Evolutionary conservation across 2,329 filamentous ascomycete species (phyloP).

Genomic region (Pseudocercospora eumusae): DNA sequence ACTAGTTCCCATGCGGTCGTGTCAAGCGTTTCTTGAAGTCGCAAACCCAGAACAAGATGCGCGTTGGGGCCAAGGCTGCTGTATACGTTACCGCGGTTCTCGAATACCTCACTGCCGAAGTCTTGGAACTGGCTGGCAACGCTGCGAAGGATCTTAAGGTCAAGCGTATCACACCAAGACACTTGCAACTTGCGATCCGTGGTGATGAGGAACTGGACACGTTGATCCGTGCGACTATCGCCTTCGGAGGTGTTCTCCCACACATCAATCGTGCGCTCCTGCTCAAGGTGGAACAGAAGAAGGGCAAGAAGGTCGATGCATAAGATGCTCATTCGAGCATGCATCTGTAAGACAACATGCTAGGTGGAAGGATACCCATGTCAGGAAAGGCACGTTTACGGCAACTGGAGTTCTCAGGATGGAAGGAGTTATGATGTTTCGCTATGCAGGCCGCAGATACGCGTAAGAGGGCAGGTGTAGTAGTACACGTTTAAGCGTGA

Average conservation of each 20-base stretch:
- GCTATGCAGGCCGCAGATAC: not conserved
- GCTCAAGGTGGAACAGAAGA: slow-evolving; percentile 96
- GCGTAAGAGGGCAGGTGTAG: slow-evolving; percentile 7
- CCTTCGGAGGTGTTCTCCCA: slow-evolving; percentile 95
- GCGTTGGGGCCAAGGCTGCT: slow-evolving; percentile 95
- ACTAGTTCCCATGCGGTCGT: slow-evolving; percentile 96
- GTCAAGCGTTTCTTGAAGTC: slow-evolving; percentile 99
- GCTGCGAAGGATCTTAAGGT: slow-evolving; percentile 99
- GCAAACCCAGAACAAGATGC: slow-evolving; percentile 99
- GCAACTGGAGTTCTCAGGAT: slow-evolving; percentile 11
- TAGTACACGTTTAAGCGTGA: slow-evolving; percentile 5
- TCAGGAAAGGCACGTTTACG: slow-evolving; percentile 13
- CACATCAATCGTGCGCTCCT: slow-evolving; percentile 98
- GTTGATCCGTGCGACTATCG: slow-evolving; percentile 94
- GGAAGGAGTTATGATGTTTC: slow-evolving; percentile 8
- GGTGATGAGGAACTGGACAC: slow-evolving; percentile 94
- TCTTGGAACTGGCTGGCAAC: slow-evolving; percentile 97
- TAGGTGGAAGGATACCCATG: slow-evolving; percentile 12
- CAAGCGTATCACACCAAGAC: slow-evolving; percentile 99
- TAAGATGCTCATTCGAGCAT: slow-evolving; percentile 41
- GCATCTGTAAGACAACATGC: slow-evolving; percentile 5
- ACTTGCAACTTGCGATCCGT: slow-evolving; percentile 97
- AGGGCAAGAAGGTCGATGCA: slow-evolving; percentile 67
- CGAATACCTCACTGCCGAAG: slow-evolving; percentile 96
- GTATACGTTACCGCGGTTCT: slow-evolving; percentile 98